Percentiles rank a stretch among this genome's conserved stretches.
phyloP scores from a whole-genome alignment of 2,329 filamentous ascomycete species.

The Fusarium torreyae region DNA sequence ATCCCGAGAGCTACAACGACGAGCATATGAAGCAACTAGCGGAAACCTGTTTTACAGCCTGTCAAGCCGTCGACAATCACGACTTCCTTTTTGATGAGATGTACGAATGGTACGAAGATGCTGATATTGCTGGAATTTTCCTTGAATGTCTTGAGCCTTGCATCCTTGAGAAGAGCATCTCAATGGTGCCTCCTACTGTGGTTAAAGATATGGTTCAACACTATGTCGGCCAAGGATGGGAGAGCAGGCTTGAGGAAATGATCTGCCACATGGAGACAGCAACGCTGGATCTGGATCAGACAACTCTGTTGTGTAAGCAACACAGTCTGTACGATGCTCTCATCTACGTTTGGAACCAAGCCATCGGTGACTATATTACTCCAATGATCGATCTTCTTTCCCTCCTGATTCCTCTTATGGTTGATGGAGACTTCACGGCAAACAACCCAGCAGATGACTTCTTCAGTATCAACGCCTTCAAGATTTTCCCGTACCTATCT shows the following conservation, averaged over 20 bases:
- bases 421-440: slow-evolving; percentile 67
- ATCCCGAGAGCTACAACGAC: slow-evolving; percentile 63
- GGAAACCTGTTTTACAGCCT: slow-evolving; percentile 86
- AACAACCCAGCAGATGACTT: slow-evolving; percentile 73
- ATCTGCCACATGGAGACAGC: slow-evolving; percentile 92
- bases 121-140: slow-evolving; percentile 80
- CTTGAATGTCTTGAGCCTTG: slow-evolving; percentile 91
- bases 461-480: slow-evolving; percentile 81
- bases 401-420: slow-evolving; percentile 74
- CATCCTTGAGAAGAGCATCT: slow-evolving; percentile 84
- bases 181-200: slow-evolving; percentile 82
- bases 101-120: slow-evolving; percentile 91
- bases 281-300: slow-evolving; percentile 94
- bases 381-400: slow-evolving; percentile 87
- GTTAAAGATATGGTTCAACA: slow-evolving; percentile 89
- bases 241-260: slow-evolving; percentile 89
- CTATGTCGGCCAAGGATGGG: slow-evolving; percentile 82
- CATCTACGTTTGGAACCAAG: slow-evolving; percentile 97
- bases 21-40: slow-evolving; percentile 82
- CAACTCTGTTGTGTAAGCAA: slow-evolving; percentile 91
- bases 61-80: slow-evolving; percentile 80
- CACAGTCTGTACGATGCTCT: slow-evolving; percentile 94
- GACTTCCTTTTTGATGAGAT: slow-evolving; percentile 93
- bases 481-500: slow-evolving; percentile 95
- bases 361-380: slow-evolving; percentile 89